Base-by-base conservation (phyloP, 208 protist species). In the Histomonas meleagridis region DNA sequence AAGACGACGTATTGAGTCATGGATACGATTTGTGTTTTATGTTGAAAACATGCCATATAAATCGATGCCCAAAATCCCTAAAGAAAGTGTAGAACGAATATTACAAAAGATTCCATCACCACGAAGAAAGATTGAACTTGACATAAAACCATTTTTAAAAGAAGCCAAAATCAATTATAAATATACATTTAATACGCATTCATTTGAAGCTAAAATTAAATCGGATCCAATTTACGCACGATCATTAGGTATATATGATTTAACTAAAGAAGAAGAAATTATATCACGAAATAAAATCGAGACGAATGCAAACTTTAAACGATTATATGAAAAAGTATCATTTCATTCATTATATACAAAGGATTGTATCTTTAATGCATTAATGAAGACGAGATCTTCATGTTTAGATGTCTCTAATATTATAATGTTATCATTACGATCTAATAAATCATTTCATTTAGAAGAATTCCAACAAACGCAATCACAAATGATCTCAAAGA, bases 381-480 rank as follows among this genome's bases (percentile, higher is more conserved):
- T 86, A 43, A 86, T 86, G 76, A 86, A 86, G 32, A 86, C 76
- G n/a, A 32, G 76, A 43, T 40, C 76, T 55, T 86, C 76, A 28
- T 86, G 76, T n/a, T 48, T 86, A n/a, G 76, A 86, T 7, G 76
- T 86, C 38, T 40, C 76, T 57, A 86, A 86, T 55, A 55, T 26
- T 51, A 46, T 51, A 43, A 26, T 86, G n/a, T 38, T 86, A 32
- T 43, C 38, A 51, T n/a, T 86, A 10, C 76, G 76, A 40, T 86
- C 76, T 3, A 86, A 86, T n/a, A 86, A 86, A 46, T 86, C 76
- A 23, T 86, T 86, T n/a, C 76, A 86, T 48, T 46, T 86, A 18
- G 76, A 86, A 86, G 76, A 86, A 86, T 86, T 86, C 46, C 76
- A 86, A 28, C 76, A 86, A 46, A 86, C 76, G 38, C 76, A 86